A percentile compares a stretch with the other conserved stretches of the same genome.
phyloP scores from a whole-genome alignment of 169 alveolate species.

The Eimeria mitis region DNA sequence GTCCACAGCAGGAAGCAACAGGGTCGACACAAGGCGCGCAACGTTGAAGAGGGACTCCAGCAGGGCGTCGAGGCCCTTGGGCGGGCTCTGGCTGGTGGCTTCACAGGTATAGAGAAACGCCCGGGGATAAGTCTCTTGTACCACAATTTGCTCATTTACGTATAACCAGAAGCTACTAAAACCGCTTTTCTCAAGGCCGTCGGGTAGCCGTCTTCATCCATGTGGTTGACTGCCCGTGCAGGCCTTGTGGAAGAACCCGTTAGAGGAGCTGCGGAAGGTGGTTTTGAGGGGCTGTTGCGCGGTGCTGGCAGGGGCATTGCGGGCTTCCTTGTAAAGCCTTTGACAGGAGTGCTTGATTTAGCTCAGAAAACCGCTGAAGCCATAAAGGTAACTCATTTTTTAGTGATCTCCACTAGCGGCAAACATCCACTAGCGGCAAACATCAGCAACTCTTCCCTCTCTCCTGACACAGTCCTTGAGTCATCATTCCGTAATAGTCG shows the following conservation, averaged over 20 bases:
- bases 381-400: conserved; percentile 81
- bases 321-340: conserved; percentile 87
- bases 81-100: conserved; percentile 87
- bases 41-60: conserved; percentile 86
- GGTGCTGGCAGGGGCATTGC: conserved; percentile 87
- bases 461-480: not conserved
- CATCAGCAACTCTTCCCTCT: not conserved
- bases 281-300: conserved; percentile 84
- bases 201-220: not conserved
- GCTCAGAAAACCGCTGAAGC: conserved; percentile 88
- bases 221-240: conserved; percentile 3
- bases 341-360: conserved; percentile 87
- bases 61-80: conserved; percentile 88
- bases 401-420: not conserved
- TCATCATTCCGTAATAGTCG: not conserved
- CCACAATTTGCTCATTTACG: not conserved
- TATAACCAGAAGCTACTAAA: not conserved
- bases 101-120: conserved; percentile 80
- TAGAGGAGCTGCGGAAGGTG: conserved; percentile 82
- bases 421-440: too few relatives aligned
- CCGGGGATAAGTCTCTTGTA: not conserved
- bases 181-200: not conserved
- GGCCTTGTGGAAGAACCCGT: conserved; percentile 83
- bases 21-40: conserved; percentile 86
- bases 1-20: conserved; percentile 85